A percentile compares a stretch with the other conserved stretches of the same genome.
These are phyloP conservation scores for Aspergillus kassunensis DNA, from an alignment of 495 filamentous ascomycete species.

Conservation along the genomic window DNA sequence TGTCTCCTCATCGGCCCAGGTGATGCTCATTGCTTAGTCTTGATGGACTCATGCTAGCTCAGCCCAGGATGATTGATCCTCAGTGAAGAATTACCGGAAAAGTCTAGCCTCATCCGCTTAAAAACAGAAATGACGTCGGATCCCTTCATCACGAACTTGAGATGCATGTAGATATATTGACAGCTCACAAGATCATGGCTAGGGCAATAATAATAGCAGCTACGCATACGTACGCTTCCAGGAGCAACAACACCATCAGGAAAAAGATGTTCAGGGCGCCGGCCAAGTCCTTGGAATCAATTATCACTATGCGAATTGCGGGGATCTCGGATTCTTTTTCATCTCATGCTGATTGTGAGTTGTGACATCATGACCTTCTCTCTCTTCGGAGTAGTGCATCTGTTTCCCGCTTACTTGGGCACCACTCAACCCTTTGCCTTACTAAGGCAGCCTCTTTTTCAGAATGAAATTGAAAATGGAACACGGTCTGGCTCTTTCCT, in stretches of 20 bases:
- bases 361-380: conserved; percentile 5
- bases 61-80: conserved; percentile 3
- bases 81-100: conserved; percentile 8
- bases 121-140: conserved; percentile 2
- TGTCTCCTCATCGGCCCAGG: too few species aligned
- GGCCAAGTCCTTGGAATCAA: conserved; percentile 1
- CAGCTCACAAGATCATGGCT: neutral
- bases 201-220: neutral
- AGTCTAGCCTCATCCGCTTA: neutral
- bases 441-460: neutral
- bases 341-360: neutral
- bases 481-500: neutral
- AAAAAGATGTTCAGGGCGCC: conserved; percentile 4
- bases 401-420: neutral
- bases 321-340: neutral
- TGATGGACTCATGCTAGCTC: conserved; percentile 3
- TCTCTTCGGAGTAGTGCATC: neutral
- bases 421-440: neutral
- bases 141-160: neutral
- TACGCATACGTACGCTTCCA: neutral
- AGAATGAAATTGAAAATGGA: neutral
- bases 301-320: too few species aligned
- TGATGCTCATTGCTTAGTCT: neutral
- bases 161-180: neutral
- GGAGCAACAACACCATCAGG: neutral